phyloP scores from a whole-genome alignment of 768 basidiomycete genomes.

The Tylopilus balloui region DNA sequence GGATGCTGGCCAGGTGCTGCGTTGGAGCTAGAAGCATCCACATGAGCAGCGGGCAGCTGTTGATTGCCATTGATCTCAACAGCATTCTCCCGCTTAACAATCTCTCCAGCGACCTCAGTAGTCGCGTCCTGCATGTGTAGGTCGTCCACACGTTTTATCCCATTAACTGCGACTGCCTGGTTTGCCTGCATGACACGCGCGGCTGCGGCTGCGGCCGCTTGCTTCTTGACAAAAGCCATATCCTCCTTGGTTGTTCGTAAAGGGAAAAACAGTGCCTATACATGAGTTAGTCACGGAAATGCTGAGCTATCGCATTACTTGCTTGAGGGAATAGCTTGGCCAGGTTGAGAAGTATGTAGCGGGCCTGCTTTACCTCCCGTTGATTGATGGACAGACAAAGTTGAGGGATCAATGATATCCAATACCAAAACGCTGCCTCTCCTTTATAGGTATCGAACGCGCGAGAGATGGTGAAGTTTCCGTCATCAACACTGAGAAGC shows the following conservation, averaged over 20 bases:
- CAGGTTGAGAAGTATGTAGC: slow-evolving; percentile 82
- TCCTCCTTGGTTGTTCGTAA: slow-evolving; percentile 82
- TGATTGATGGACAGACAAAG: slow-evolving; percentile 85
- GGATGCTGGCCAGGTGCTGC: slow-evolving; percentile 11
- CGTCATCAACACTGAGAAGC: slow-evolving; percentile 91
- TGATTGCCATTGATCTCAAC: slow-evolving; percentile 26
- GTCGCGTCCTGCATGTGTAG: slow-evolving; percentile 28
- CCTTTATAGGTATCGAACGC: slow-evolving; percentile 95
- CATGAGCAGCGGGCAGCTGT: slow-evolving; percentile 14
- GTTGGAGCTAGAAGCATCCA: slow-evolving; percentile 16
- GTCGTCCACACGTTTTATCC: slow-evolving; percentile 32
- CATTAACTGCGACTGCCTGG: slow-evolving; percentile 24
- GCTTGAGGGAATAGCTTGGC: slow-evolving; percentile 93
- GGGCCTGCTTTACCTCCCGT: slow-evolving; percentile 89
- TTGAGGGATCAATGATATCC: slow-evolving; percentile 97
- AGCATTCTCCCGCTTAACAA: slow-evolving; percentile 21
- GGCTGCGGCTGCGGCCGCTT: slow-evolving; percentile 34
- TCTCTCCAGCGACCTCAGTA: slow-evolving; percentile 26
- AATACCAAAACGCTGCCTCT: slow-evolving; percentile 96
- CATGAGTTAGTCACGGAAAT: slow-evolving; percentile 7
- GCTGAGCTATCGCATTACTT: slow-evolving; percentile 21
- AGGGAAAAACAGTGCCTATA: slow-evolving; percentile 91
- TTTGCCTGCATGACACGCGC: slow-evolving; percentile 35
- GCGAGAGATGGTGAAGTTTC: slow-evolving; percentile 59
- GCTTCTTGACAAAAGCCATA: slow-evolving; percentile 45